phyloP scores from a whole-genome alignment of 192 early-diverging fungal genomes.

The Entomortierella chlamydospora region DNA sequence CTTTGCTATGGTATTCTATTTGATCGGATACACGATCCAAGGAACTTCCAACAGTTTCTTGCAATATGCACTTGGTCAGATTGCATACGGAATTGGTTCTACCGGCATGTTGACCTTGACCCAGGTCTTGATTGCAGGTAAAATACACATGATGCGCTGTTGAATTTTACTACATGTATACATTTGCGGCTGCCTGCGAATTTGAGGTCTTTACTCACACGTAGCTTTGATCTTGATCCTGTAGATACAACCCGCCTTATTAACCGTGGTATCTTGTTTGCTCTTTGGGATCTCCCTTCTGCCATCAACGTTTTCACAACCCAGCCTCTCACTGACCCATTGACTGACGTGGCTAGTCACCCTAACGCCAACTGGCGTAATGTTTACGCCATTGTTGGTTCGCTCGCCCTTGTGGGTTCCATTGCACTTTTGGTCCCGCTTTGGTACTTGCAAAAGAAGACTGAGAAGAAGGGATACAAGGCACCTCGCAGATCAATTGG shows the following conservation, averaged over 20 bases:
- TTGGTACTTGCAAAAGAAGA: slow-evolving; percentile 41
- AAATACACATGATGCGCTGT: too few species aligned
- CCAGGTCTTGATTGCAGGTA: slow-evolving; percentile 52
- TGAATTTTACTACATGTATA: too few species aligned
- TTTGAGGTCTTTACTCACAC: too few species aligned
- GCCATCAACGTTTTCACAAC: slow-evolving; percentile 33
- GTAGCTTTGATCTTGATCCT: too few species aligned
- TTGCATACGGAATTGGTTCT: slow-evolving; percentile 33
- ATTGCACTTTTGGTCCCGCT: slow-evolving; percentile 37
- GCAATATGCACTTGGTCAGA: slow-evolving; percentile 43
- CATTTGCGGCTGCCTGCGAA: too few species aligned
- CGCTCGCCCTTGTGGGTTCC: slow-evolving; percentile 22
- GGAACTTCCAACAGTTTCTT: slow-evolving; percentile 22
- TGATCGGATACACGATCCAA: slow-evolving; percentile 46
- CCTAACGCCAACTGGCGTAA: slow-evolving; percentile 30
- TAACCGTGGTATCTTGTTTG: slow-evolving; percentile 48
- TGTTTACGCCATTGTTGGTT: slow-evolving; percentile 27
- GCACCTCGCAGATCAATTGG: slow-evolving; percentile 15
- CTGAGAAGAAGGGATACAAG: background rate
- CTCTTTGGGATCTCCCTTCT: slow-evolving; percentile 43
- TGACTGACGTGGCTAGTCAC: slow-evolving; percentile 1
- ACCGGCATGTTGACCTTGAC: slow-evolving; percentile 40
- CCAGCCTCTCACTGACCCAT: slow-evolving; percentile 11
- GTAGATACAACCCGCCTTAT: slow-evolving; percentile 33
- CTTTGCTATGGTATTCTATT: slow-evolving; percentile 42